Base-by-base conservation (phyloP, 306 rosid genomes). In the Lotus japonicus region DNA sequence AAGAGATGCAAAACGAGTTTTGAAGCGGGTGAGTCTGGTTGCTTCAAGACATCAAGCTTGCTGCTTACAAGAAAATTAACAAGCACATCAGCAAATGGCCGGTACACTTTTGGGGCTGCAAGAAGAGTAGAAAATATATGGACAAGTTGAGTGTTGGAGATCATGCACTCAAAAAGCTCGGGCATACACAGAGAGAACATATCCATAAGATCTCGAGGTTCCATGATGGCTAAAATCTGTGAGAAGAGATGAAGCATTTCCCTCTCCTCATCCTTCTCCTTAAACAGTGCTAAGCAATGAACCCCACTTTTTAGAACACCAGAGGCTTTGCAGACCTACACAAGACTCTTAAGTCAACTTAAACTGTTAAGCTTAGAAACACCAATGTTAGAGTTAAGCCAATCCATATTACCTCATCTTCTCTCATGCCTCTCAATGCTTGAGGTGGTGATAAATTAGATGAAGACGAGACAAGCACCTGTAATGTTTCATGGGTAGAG, bases 161-260 rank as follows among this genome's bases (percentile, higher is more conserved):
- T 87, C 99, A 90, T 95, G 91, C 97, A 88, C 70, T 95, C 97
- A 41, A 95, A 90, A 76, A 95, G 96, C 83, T 95, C 97, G 12
- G 99, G 88, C 99, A 95, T 95, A 68, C 99, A 95, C 84, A 95
- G 62, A 1, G 99, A 95, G 84, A 95, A 91, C 97, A 95, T 90
- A 84, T 95, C 99, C 99, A 95, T 95, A 36, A 95, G 88, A 87
- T 95, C 99, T 23, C 99, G 90, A 63, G 97, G 96, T 72, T 95
- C 99, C 99, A 95, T 95, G 64, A 95, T 87, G 67, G 89, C 89
- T 82, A 95, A 82, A 84, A 95, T 95, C 86, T 95, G 97, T 31
- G 97, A 90, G 59, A 95, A 95, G 64, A 88, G 96, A 67, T 83
- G 80, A 69, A 90, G 87, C 99, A 95, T 95, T 52, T 95, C 99